Evolutionary conservation across 139 green algal species (phyloP), one percentile per base, ranked within the genome.

Genomic region (Chlamydomonas schloesseri): DNA sequence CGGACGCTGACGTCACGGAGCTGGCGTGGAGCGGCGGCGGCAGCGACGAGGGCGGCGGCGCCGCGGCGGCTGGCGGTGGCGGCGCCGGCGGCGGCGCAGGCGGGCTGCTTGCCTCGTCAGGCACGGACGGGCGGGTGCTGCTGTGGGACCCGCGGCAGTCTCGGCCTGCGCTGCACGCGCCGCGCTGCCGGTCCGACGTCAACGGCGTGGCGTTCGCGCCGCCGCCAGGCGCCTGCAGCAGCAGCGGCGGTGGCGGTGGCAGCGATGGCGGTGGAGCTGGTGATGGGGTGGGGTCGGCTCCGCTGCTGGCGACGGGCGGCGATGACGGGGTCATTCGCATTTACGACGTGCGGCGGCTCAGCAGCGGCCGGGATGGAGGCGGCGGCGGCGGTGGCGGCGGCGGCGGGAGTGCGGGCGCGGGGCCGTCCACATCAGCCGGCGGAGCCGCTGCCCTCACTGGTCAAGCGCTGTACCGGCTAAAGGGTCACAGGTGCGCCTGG

Each of bases 91-190:
- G 0, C 11, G 4, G 15, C 47, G 31, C 26, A 34, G 53, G n/a
- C n/a, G n/a, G 34, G 17, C 69, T 87, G 81, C 69, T 87, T 0
- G 81, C 69, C 17, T 87, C 81, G 15, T 53, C 13, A 2, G 81
- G 81, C 1, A 79, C 81, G 28, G 81, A 87, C 55, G 81, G 81
- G 2, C 69, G 69, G 0, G 33, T 36, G 15, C 53, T 87, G 53
- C 34, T 87, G 50, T 87, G 81, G 81, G 81, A 87, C n/a, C n/a
- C 47, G 50, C 71, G 71, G 24, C 71, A 76, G 71, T 3, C 23
- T 23, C 34, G 1, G 29, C 29, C 34, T 20, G 69, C 36, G 55
- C 26, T 71, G 53, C 33, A 69, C 0, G 69, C 69, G n/a, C 69
- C 81, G 10, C 29, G 81, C 17, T 67, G 55, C 29, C 69, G 42